These are phyloP conservation scores for Diospyros kaki DNA, from an alignment of 148 eudicot species.

Conservation along the genomic window DNA sequence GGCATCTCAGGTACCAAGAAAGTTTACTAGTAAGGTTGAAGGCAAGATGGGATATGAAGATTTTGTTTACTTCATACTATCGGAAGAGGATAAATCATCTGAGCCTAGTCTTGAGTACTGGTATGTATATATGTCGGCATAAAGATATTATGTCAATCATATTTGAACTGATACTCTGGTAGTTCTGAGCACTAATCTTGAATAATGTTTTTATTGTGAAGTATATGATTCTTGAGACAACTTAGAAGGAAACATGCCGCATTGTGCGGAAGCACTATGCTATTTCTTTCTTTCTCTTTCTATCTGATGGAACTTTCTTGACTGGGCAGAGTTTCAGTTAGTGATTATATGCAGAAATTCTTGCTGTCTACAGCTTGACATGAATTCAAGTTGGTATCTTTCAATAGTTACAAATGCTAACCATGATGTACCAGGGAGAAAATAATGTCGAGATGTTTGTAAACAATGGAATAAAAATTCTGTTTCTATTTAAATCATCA, in stretches of 20 bases:
- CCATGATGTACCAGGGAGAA: not conserved
- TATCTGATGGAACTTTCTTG: not conserved
- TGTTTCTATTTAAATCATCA: no score
- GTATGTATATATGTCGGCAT: slow-evolving; percentile 32
- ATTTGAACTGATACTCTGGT: not conserved
- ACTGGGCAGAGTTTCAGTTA: not conserved
- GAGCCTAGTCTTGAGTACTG: slow-evolving; percentile 96
- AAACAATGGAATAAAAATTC: no score
- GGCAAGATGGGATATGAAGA: slow-evolving; percentile 99
- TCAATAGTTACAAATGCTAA: not conserved
- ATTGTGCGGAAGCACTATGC: not conserved
- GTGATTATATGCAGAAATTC: not conserved
- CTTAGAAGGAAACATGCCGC: slow-evolving; percentile 1
- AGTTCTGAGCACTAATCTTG: not conserved
- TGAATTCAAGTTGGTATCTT: not conserved
- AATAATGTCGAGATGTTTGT: not conserved
- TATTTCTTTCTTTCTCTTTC: not conserved
- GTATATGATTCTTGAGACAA: not conserved
- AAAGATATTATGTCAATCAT: not conserved
- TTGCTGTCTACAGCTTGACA: not conserved
- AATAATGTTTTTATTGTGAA: not conserved
- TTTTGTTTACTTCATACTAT: slow-evolving; percentile 88
- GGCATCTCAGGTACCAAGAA: slow-evolving; percentile 62
- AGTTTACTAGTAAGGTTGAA: slow-evolving; percentile 76
- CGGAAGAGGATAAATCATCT: slow-evolving; percentile 96